A percentile compares a stretch with the other conserved stretches of the same genome.
phyloP scores from a whole-genome alignment of 805 yeast genomes.

The Nakazawaea anatomiae region DNA sequence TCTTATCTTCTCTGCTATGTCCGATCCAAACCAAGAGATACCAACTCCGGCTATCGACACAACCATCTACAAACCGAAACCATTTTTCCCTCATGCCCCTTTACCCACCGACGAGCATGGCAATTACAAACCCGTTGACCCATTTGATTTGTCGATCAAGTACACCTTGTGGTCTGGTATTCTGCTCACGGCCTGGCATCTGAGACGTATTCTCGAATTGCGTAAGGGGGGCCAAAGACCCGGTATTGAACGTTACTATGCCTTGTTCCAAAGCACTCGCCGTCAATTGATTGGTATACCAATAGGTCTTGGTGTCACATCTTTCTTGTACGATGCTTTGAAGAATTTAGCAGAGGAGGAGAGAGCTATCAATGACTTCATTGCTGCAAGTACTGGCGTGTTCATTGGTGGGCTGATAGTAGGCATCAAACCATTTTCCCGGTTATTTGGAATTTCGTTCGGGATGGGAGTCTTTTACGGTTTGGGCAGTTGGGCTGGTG shows the following conservation, averaged over 20 bases:
- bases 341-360: conserved; percentile 24
- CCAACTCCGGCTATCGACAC: not conserved
- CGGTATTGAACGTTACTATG: conserved; percentile 26
- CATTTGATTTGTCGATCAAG: conserved; percentile 22
- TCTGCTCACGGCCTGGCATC: conserved; percentile 29
- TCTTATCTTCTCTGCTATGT: not conserved
- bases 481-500: conserved; percentile 50
- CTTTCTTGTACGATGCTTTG: conserved; percentile 24
- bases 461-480: conserved; percentile 40
- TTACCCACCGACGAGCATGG: conserved; percentile 3
- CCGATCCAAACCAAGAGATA: not conserved
- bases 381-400: conserved; percentile 18
- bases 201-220: conserved; percentile 28
- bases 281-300: conserved; percentile 28
- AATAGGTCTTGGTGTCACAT: conserved; percentile 24
- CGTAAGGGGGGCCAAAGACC: conserved; percentile 32
- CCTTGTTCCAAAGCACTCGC: conserved; percentile 22
- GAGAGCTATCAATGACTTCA: conserved; percentile 21
- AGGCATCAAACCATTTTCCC: conserved; percentile 21
- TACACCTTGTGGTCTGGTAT: conserved; percentile 23
- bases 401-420: conserved; percentile 17
- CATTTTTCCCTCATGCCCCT: conserved; percentile 19
- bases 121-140: conserved; percentile 21
- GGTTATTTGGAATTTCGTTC: conserved; percentile 39
- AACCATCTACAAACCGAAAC: conserved; percentile 17